Base-by-base conservation (phyloP, 495 filamentous ascomycete genomes). In the Penicillium malachiteum region DNA sequence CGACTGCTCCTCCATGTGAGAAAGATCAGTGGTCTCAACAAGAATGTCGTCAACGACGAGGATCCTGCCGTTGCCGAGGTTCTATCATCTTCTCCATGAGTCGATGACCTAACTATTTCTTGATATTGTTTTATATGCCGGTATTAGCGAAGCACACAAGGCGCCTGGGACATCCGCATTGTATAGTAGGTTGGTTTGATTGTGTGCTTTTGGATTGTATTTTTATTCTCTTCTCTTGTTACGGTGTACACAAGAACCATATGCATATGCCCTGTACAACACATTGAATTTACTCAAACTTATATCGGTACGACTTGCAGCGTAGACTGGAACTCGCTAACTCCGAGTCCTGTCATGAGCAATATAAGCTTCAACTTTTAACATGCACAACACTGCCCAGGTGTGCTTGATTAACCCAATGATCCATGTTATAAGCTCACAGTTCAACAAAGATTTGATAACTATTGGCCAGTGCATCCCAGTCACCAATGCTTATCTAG, bases 1-100 rank as follows among this genome's bases (percentile, higher is more conserved):
- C 60, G 73, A 14, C 55, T 82, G 41, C 59, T 82, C 35, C 71
- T 74, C 54, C 72, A 79, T 64, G 71, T 77, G 10, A 63, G 70
- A 37, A 71, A 58, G 50, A 53, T 55, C 21, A 58, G 34, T 37
- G 65, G 65, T 7, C 64, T 66, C 32, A 45, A 37, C 17, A 62
- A 52, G 44, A 54, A 58, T 39, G 40, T 44, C n/a, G 3, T 21
- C 16, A 32, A 39, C n/a, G 54, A 60, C n/a, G 49, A 56, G 16
- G 55, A 62, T 7, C 13, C 55, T 46, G 51, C 54, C 48, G 47
- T 61, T 18, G 53, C 13, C 5, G 55, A 57, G n/a, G 48, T 61
- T 5, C 26, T 68, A 7, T 59, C 59, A 8, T 59, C 59, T 5
- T 59, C 65, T 35, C 48, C 59, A 50, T 66, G 50, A 56, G 16